Evolutionary conservation across 1,284 basidiomycete species (phyloP).

Genomic region (Pulveroboletus sp.): DNA sequence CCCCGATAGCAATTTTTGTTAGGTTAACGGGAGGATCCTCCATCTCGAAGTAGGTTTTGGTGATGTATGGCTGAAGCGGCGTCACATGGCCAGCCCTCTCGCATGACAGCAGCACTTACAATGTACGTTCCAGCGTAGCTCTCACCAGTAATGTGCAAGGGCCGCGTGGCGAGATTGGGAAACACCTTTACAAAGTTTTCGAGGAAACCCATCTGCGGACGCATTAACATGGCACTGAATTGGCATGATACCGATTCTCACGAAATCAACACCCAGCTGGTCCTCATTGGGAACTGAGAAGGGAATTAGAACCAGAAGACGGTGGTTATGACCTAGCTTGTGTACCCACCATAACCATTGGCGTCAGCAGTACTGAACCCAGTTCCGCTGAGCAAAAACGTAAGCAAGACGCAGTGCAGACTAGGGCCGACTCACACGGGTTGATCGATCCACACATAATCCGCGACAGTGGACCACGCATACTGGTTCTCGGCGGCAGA

Average conservation of each 20-base stretch:
- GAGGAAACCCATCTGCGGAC: constrained; percentile 59
- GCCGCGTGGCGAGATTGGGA: constrained; percentile 59
- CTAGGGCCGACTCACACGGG: constrained; percentile 52
- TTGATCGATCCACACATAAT: constrained; percentile 71
- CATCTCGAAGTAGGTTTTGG: constrained; percentile 63
- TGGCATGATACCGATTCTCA: constrained; percentile 37
- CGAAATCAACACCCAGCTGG: constrained; percentile 68
- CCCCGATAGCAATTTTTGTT: constrained; percentile 65
- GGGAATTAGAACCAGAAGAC: neutral
- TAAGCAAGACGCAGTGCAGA: constrained; percentile 6
- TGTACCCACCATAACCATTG: constrained; percentile 51
- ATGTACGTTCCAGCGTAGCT: constrained; percentile 69
- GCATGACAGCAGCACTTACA: constrained; percentile 38
- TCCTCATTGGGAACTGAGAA: constrained; percentile 59
- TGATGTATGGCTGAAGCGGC: constrained; percentile 59
- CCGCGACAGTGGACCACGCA: constrained; percentile 62
- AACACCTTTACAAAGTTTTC: constrained; percentile 67
- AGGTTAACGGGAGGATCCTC: constrained; percentile 64
- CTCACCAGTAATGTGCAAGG: constrained; percentile 65
- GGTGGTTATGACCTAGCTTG: constrained; percentile 19
- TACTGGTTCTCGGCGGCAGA: constrained; percentile 50
- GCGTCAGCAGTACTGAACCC: constrained; percentile 67
- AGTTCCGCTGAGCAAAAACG: constrained; percentile 45
- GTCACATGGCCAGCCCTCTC: neutral
- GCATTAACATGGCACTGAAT: neutral